These are phyloP conservation scores for Ogataea glucozyma DNA, from an alignment of 805 yeast species.

Conservation along the genomic window DNA sequence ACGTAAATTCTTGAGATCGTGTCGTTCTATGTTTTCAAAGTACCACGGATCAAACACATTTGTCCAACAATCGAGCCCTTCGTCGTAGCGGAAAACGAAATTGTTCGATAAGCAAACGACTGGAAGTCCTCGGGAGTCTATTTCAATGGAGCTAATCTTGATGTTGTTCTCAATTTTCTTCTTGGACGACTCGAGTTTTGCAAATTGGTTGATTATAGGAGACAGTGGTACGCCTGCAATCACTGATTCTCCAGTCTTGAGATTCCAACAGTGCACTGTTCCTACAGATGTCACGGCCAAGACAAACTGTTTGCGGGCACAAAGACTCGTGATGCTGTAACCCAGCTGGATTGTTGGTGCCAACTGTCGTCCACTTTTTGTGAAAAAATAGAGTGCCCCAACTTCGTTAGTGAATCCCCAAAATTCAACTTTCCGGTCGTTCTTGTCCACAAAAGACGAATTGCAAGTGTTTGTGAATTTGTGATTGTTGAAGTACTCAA, in stretches of 20 bases:
- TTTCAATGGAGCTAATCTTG: slow-evolving; percentile 22
- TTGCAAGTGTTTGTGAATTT: slow-evolving; percentile 38
- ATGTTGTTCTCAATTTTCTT: slow-evolving; percentile 27
- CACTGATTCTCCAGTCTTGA: slow-evolving; percentile 36
- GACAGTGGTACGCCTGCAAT: slow-evolving; percentile 52
- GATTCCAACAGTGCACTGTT: slow-evolving; percentile 50
- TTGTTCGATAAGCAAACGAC: slow-evolving; percentile 40
- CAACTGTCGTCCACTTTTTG: slow-evolving; percentile 46
- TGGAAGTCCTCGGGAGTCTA: slow-evolving; percentile 42
- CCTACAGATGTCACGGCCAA: slow-evolving; percentile 53
- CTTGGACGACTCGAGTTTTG: slow-evolving; percentile 23
- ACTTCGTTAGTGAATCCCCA: slow-evolving; percentile 59
- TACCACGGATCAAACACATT: slow-evolving; percentile 44
- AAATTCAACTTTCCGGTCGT: slow-evolving; percentile 49
- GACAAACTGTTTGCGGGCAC: slow-evolving; percentile 37
- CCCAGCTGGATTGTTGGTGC: slow-evolving; percentile 57
- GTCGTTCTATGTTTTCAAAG: slow-evolving; percentile 11
- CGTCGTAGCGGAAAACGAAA: slow-evolving; percentile 46
- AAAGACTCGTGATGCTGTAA: slow-evolving; percentile 41
- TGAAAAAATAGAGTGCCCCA: slow-evolving; percentile 51
- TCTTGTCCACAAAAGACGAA: slow-evolving; percentile 34
- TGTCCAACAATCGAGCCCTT: slow-evolving; percentile 47
- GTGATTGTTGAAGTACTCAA: slow-evolving; percentile 45
- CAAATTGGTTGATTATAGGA: slow-evolving; percentile 47
- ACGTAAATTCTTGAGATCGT: background rate